Conservation (phyloP, 768 basidiomycete species). For the Trametes punicea region DNA sequence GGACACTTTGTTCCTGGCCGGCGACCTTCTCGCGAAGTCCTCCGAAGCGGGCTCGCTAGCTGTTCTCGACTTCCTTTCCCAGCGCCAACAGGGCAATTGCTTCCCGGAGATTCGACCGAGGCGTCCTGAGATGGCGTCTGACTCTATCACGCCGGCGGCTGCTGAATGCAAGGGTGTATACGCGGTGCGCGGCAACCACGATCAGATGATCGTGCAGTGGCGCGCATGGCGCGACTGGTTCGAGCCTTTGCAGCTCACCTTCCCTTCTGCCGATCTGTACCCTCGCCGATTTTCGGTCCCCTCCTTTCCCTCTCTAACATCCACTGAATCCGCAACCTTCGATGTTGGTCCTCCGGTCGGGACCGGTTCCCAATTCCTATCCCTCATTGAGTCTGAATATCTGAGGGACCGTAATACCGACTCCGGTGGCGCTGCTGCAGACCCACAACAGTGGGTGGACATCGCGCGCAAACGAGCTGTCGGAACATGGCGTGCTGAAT, state of each 20-base stretch:
- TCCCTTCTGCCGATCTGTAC: conserved; percentile 9
- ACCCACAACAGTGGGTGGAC: conserved; percentile 42
- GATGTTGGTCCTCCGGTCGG: conserved; percentile 19
- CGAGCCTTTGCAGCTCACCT: conserved; percentile 22
- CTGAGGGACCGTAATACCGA: conserved; percentile 27
- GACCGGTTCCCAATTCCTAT: conserved; percentile 50
- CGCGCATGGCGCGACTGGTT: conserved; percentile 85
- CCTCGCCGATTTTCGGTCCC: neutral
- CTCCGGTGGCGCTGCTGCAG: conserved; percentile 27
- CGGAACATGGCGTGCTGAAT: conserved; percentile 30
- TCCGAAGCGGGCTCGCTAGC: conserved; percentile 54
- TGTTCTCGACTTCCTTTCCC: conserved; percentile 62
- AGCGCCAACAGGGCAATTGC: conserved; percentile 36
- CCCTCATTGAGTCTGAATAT: conserved; percentile 46
- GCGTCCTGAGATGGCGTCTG: neutral
- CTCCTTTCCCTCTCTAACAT: neutral
- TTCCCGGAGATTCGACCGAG: neutral
- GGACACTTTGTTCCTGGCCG: conserved; percentile 78
- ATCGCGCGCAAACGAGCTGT: conserved; percentile 27
- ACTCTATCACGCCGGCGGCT: neutral
- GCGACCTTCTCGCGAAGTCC: conserved; percentile 80
- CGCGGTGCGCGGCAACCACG: conserved; percentile 93
- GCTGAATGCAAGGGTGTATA: conserved; percentile 36
- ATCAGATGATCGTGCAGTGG: conserved; percentile 91
- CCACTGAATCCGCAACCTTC: conserved; percentile 1